Conservation (phyloP, 83 land plant genomes). For the Isoetes engelmannii region DNA sequence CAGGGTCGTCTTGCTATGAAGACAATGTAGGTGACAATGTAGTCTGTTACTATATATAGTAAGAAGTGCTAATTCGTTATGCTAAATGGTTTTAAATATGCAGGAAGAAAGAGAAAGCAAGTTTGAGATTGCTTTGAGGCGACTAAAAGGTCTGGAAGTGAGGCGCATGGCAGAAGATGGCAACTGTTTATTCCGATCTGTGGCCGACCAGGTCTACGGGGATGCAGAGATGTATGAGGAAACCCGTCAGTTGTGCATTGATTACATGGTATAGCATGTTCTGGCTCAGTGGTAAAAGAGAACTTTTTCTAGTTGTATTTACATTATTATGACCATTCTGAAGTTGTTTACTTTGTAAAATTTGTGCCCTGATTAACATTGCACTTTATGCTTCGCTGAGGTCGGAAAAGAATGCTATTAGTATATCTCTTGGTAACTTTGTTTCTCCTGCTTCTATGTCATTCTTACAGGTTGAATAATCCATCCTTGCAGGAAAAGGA, state of each 20-base stretch:
- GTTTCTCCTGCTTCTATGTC: no score
- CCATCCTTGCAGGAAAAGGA: constrained; percentile 69
- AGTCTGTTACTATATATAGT: no score
- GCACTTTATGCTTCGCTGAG: no score
- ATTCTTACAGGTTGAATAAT: no score
- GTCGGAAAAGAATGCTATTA: no score
- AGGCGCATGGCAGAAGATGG: constrained; percentile 86
- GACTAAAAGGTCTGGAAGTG: constrained; percentile 74
- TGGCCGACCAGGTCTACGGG: constrained; percentile 98
- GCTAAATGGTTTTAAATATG: background rate
- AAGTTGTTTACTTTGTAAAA: no score
- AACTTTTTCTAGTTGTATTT: no score
- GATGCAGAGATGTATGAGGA: constrained; percentile 81
- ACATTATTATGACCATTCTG: no score
- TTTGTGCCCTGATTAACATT: no score
- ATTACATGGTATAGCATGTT: constrained; percentile 72
- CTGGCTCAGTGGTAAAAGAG: background rate
- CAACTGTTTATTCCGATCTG: constrained; percentile 94
- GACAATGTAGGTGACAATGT: constrained; percentile 2
- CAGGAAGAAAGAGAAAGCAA: constrained; percentile 73
- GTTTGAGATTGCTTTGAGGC: constrained; percentile 81
- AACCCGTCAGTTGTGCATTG: constrained; percentile 92
- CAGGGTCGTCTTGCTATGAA: background rate
- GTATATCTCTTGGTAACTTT: no score
- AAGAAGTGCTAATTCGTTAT: background rate